Evolutionary conservation across 108 stramenopile genomes (phyloP).

Genomic region (Cyclostephanos tholiformis): DNA sequence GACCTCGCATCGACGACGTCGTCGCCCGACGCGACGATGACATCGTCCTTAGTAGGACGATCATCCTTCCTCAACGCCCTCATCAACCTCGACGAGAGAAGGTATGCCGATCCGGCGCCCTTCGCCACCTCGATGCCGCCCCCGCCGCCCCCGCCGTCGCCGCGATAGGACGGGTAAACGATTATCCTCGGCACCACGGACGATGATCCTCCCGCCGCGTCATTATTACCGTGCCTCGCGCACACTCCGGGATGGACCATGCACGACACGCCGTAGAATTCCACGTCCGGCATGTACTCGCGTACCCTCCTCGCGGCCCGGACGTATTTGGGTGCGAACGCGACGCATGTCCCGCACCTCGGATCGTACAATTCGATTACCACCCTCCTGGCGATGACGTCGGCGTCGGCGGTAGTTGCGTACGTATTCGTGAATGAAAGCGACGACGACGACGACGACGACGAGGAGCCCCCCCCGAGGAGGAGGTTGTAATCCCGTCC

Average conservation of each 20-base stretch:
- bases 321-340: conserved; percentile 34
- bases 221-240: neutral
- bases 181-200: conserved; percentile 34
- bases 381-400: conserved; percentile 6
- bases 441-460: too few species aligned
- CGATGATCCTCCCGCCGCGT: too few species aligned
- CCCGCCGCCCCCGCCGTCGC: neutral
- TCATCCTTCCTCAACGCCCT: conserved; percentile 34
- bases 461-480: too few species aligned
- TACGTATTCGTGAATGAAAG: too few species aligned
- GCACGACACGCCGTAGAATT: conserved; percentile 42
- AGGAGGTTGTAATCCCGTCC: conserved; percentile 6
- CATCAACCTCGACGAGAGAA: conserved; percentile 24
- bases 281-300: conserved; percentile 11
- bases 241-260: conserved; percentile 2
- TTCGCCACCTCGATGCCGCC: conserved; percentile 27
- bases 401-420: too few species aligned
- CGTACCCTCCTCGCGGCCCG: conserved; percentile 22
- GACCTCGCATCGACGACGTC: too few species aligned
- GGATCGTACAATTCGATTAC: conserved; percentile 43
- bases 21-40: conserved; percentile 13
- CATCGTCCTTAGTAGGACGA: too few species aligned
- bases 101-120: conserved; percentile 35
- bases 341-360: conserved; percentile 29
- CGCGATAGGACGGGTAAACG: conserved; percentile 10